These are phyloP conservation scores for Letharia lupina DNA, from an alignment of 495 filamentous ascomycete genomes.

Conservation along the genomic window DNA sequence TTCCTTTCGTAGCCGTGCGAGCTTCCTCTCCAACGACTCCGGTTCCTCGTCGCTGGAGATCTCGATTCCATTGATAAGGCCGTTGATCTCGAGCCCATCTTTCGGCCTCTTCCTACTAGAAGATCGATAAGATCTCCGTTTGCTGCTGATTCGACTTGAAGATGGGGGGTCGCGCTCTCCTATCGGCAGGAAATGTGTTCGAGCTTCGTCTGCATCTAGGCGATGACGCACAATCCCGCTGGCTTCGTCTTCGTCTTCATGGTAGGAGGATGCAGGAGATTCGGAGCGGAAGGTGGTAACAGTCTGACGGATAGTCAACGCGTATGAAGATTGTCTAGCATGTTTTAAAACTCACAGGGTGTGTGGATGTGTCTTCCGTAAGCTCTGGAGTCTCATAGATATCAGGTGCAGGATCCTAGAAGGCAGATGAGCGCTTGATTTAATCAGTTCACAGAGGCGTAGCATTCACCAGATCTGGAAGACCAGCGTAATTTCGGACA, in stretches of 20 bases:
- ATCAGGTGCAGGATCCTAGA: conserved; percentile 79
- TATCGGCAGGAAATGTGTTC: conserved; percentile 65
- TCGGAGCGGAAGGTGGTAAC: conserved; percentile 52
- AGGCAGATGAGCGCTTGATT: conserved; percentile 18
- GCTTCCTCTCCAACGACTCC: conserved; percentile 57
- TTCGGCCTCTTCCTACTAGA: conserved; percentile 56
- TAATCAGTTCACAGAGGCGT: neutral
- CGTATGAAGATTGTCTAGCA: conserved; percentile 17
- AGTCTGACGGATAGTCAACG: conserved; percentile 40
- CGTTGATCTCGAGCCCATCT: conserved; percentile 38
- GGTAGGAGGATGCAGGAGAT: conserved; percentile 41
- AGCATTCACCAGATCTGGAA: conserved; percentile 72
- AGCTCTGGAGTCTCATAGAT: conserved; percentile 93
- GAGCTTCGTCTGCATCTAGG: conserved; percentile 66
- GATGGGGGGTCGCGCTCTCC: conserved; percentile 71
- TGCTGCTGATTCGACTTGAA: conserved; percentile 69
- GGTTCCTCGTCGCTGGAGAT: conserved; percentile 62
- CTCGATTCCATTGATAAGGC: conserved; percentile 50
- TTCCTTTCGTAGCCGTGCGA: conserved; percentile 70
- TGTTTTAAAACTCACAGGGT: conserved; percentile 47
- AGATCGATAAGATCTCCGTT: conserved; percentile 72
- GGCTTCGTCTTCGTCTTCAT: conserved; percentile 52
- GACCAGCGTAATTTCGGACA: conserved; percentile 63
- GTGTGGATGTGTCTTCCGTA: conserved; percentile 76
- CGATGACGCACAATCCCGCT: conserved; percentile 62